phyloP scores from a whole-genome alignment of 805 yeast species.

The Lachancea fermentati region DNA sequence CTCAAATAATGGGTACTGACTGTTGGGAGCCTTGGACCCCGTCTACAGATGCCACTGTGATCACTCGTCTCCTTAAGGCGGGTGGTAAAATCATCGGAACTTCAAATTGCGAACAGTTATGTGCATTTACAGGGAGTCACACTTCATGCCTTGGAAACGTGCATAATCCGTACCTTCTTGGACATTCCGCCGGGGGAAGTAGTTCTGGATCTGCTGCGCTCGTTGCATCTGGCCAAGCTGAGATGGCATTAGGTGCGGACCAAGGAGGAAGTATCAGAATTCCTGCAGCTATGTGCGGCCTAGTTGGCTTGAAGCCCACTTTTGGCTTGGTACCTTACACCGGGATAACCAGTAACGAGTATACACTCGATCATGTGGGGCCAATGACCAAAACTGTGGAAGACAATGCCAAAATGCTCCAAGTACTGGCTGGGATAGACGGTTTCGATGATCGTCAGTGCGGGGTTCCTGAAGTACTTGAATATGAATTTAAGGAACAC shows the following conservation, averaged over 20 bases:
- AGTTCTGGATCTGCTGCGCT: slow-evolving; percentile 52
- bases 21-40: slow-evolving; percentile 32
- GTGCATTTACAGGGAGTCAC: slow-evolving; percentile 32
- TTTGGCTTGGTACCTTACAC: slow-evolving; percentile 40
- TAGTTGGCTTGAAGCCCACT: slow-evolving; percentile 45
- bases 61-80: slow-evolving; percentile 32
- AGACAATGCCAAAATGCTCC: slow-evolving; percentile 30
- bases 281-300: slow-evolving; percentile 43
- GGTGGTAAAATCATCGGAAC: slow-evolving; percentile 34
- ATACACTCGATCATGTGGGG: slow-evolving; percentile 35
- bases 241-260: slow-evolving; percentile 42
- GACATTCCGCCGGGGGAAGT: slow-evolving; percentile 43
- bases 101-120: slow-evolving; percentile 35
- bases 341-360: slow-evolving; percentile 34
- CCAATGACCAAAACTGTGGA: slow-evolving; percentile 36
- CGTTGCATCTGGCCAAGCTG: slow-evolving; percentile 44
- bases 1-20: slow-evolving; percentile 35
- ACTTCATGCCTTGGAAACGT: slow-evolving; percentile 39
- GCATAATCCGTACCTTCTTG: slow-evolving; percentile 38
- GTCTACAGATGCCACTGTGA: slow-evolving; percentile 34
- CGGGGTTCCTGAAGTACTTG: slow-evolving; percentile 20
- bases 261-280: slow-evolving; percentile 48
- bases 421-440: slow-evolving; percentile 35
- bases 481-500: slow-evolving; percentile 16
- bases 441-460: slow-evolving; percentile 33